Conservation (phyloP, 1,139 yeast genomes). For the Lodderomyces theae region DNA sequence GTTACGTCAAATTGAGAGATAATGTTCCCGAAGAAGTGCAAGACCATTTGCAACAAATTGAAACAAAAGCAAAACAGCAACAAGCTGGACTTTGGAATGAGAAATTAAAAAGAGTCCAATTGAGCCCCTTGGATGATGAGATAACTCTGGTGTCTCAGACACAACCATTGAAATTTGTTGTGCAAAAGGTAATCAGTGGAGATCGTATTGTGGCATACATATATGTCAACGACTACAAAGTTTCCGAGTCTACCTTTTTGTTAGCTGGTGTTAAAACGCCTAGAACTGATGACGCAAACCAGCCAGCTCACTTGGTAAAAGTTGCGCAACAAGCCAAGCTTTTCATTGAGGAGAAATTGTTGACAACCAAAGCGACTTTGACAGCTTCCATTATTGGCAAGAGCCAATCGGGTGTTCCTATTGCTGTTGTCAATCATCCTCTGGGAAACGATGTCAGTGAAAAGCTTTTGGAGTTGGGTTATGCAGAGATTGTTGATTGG, state of each 20-base stretch:
- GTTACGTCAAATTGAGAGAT: slow-evolving; percentile 63
- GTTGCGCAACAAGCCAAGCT: slow-evolving; percentile 65
- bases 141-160: slow-evolving; percentile 35
- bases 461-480: slow-evolving; percentile 63
- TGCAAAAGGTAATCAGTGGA: slow-evolving; percentile 76
- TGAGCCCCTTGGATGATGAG: slow-evolving; percentile 35
- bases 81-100: slow-evolving; percentile 57
- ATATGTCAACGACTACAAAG: slow-evolving; percentile 40
- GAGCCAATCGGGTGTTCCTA: slow-evolving; percentile 60
- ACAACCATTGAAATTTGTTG: slow-evolving; percentile 52
- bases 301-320: slow-evolving; percentile 46
- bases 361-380: slow-evolving; percentile 55
- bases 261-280: slow-evolving; percentile 77
- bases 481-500: slow-evolving; percentile 79
- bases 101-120: slow-evolving; percentile 16
- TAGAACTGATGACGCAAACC: slow-evolving; percentile 54
- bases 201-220: slow-evolving; percentile 68
- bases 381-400: slow-evolving; percentile 59
- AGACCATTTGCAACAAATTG: slow-evolving; percentile 26
- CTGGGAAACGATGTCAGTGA: slow-evolving; percentile 70
- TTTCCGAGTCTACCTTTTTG: slow-evolving; percentile 54
- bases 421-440: slow-evolving; percentile 63
- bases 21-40: slow-evolving; percentile 36
- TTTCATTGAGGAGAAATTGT: slow-evolving; percentile 64
- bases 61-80: slow-evolving; percentile 50